Base-by-base conservation (phyloP, 2,329 filamentous ascomycete species). In the Pestalotiopsis sp. region DNA sequence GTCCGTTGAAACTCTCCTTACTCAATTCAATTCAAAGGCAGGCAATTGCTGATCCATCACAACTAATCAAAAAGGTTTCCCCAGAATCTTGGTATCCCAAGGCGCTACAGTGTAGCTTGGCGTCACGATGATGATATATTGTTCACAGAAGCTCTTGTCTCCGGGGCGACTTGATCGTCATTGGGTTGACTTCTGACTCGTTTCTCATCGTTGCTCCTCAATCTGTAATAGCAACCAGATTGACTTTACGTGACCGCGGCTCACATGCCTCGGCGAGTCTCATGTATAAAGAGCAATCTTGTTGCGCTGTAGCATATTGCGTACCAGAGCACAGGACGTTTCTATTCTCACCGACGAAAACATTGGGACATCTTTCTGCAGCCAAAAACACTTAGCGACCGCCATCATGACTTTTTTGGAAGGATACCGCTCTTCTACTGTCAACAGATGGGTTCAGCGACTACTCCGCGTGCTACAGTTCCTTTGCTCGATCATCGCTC, bases 381-480 rank as follows among this genome's bases (percentile, higher is more conserved):
- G 4, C 7, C 45, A n/a, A 7, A 17, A 20, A 52, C 3, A 52
- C 11, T 9, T 5, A 20, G 20, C 57, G 25, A 27, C 27, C 57
- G 57, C 17, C 25, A 65, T 5, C 56, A 68, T 68, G 67, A 36
- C 63, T n/a, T 68, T 62, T 39, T 20, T 68, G 1, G 57, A 45
- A 4, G 62, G 39, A 17, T 66, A 66, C 23, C 56, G 67, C 1
- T 49, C 68, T n/a, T 66, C 64, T 4, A 25, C 20, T 25, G 36
- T 52, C 31, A 70, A 77, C 70, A 65, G 68, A n/a, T 69, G 70
- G 68, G 69, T 82, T 60, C 77, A 82, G 23, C 77, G 78, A 64
- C 59, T 80, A n/a, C 75, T 78, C 1, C 81, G 81, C 63, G 70
- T 82, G 49, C 70, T 83, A n/a, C 82, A 84, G 71, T 81, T 85